Conservation (phyloP, 169 alveolate genomes). For the Ichthyophthirius multifiliis region DNA sequence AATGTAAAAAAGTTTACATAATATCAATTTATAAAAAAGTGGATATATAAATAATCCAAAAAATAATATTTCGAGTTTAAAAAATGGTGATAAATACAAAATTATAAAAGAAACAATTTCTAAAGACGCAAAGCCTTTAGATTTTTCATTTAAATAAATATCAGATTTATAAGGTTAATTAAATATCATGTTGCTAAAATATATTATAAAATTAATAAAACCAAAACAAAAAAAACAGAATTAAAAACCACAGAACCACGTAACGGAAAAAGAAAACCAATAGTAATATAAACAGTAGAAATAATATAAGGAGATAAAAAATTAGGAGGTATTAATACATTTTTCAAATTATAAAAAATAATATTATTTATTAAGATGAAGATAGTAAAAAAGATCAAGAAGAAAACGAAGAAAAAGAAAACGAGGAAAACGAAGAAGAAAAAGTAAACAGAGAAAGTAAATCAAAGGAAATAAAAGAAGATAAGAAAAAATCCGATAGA, state of each 20-base stretch:
- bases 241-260: background rate
- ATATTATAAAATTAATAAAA: background rate
- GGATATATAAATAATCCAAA: too few species aligned
- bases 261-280: background rate
- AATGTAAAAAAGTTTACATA: too few species aligned
- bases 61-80: too few species aligned
- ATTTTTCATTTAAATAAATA: background rate
- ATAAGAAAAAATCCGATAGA: conserved; percentile 14
- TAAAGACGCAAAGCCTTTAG: background rate
- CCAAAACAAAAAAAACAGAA: background rate
- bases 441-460: conserved; percentile 15
- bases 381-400: background rate
- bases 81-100: too few species aligned
- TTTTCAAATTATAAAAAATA: background rate
- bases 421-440: background rate
- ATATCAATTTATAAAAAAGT: too few species aligned
- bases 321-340: background rate
- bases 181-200: background rate
- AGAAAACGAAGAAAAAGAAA: background rate
- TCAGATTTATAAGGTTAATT: background rate
- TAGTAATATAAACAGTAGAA: background rate
- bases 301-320: background rate
- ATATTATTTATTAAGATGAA: background rate
- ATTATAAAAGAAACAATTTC: background rate
- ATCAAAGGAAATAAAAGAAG: conserved; percentile 18